Percentiles rank a stretch among this genome's conserved stretches.
phyloP scores from a whole-genome alignment of 768 basidiomycete genomes.

The Hysterangium stoloniferum region DNA sequence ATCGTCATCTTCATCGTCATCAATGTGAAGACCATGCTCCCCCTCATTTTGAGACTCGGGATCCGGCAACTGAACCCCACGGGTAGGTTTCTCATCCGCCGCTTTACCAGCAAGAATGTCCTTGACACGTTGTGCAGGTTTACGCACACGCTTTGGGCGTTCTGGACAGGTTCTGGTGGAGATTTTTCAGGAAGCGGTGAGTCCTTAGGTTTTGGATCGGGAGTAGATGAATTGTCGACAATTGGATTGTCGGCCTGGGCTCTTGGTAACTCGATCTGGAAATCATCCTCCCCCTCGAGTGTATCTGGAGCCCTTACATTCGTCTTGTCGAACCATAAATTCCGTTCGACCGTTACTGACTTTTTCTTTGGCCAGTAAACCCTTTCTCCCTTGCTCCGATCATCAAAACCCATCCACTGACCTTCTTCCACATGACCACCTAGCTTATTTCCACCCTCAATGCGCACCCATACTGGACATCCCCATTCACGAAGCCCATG shows the following conservation, averaged over 20 bases:
- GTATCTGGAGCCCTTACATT: neutral
- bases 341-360: neutral
- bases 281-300: too few relatives aligned
- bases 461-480: constrained; percentile 13
- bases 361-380: neutral
- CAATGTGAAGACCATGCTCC: too few relatives aligned
- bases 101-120: neutral
- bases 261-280: too few relatives aligned
- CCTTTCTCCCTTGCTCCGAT: neutral
- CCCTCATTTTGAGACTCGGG: too few relatives aligned
- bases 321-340: constrained; percentile 1
- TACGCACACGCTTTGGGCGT: neutral
- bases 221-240: too few relatives aligned
- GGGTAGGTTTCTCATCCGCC: too few relatives aligned
- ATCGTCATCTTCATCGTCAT: too few relatives aligned
- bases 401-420: constrained; percentile 2
- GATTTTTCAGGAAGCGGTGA: too few relatives aligned
- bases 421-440: constrained; percentile 16
- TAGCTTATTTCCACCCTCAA: constrained; percentile 14
- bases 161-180: neutral
- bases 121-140: too few relatives aligned
- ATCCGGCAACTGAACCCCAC: too few relatives aligned
- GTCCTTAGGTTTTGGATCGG: too few relatives aligned
- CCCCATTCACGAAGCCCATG: constrained; percentile 12
- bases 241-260: too few relatives aligned